Base-by-base conservation (phyloP, 306 rosid species). In the Acacia crassicarpa region DNA sequence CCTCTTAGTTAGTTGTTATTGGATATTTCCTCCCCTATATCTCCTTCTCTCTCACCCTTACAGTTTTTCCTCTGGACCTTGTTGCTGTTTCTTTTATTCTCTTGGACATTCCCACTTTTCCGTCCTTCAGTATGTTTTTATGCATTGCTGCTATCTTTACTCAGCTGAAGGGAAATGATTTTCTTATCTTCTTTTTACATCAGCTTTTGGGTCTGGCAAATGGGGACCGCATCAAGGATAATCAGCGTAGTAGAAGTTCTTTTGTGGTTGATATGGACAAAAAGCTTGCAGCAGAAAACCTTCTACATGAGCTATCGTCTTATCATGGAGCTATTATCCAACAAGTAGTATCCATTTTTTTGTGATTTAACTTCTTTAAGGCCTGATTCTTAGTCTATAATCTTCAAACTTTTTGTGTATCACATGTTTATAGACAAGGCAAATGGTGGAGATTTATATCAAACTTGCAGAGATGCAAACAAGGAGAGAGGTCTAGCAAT, bases 361-460 rank as follows among this genome's bases (percentile, higher is more conserved):
- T 23, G 11, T 48, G n/a, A 32, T 43, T 58, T 30, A 46, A 30
- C 41, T 83, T 9, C 49, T 6, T 43, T 4, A 67, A 74, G 41
- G 44, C 65, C 69, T n/a, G 73, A 80, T 33, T 82, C 72, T 66
- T 53, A 67, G 44, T 33, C 73, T 23, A 17, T 48, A 65, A 77
- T 74, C 58, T 43, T 76, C 25, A 46, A 74, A 78, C 66, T 49
- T 65, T 74, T 65, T 74, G 38, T 15, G 41, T 22, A 20, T 85
- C 25, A 76, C 30, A 23, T 65, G 30, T 53, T n/a, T 58, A 23
- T 78, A 94, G 98, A 93, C 89, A 91, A 93, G 88, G 83, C 97
- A 91, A 88, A 90, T 94, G 98, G 98, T 94, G 79, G 98, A 94
- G 89, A 90, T 94, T 76, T 94, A 94, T 84, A 93, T 94, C 87